Percentiles rank a stretch among this genome's conserved stretches.
These are phyloP conservation scores for Protomyces lactucae-debilis DNA, from an alignment of 1,139 yeast species.

Conservation along the genomic window DNA sequence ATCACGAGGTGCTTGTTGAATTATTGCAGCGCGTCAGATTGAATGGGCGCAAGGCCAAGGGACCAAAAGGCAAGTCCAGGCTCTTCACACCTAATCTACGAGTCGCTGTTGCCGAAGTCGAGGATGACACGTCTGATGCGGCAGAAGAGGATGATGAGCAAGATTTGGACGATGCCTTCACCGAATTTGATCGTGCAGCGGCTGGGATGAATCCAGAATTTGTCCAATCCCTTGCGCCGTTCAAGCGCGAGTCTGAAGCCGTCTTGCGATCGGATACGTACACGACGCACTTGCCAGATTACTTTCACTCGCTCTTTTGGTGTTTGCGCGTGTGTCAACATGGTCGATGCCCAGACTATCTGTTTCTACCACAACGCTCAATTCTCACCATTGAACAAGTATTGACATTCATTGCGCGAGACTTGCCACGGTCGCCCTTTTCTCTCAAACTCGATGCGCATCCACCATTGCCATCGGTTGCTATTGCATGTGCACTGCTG, in stretches of 20 bases:
- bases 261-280: background rate
- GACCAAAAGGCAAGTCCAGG: background rate
- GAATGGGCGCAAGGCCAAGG: background rate
- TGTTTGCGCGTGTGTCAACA: constrained; percentile 7
- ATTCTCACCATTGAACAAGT: constrained; percentile 17
- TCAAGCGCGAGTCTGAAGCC: background rate
- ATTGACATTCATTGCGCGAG: constrained; percentile 8
- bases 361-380: constrained; percentile 4
- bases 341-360: constrained; percentile 12
- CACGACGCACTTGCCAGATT: constrained; percentile 4
- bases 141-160: constrained; percentile 18
- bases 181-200: background rate
- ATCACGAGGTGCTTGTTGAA: constrained; percentile 11
- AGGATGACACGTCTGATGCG: constrained; percentile 18
- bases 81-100: constrained; percentile 3
- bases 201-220: background rate
- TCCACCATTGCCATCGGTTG: background rate
- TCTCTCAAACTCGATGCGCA: background rate
- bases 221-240: background rate
- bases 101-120: constrained; percentile 2
- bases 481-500: background rate
- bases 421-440: background rate
- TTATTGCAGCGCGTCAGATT: constrained; percentile 6
- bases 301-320: constrained; percentile 12
- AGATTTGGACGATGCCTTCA: background rate